These are phyloP conservation scores for Erythrobasidium yunnanense DNA, from an alignment of 768 basidiomycete genomes.

Conservation along the genomic window DNA sequence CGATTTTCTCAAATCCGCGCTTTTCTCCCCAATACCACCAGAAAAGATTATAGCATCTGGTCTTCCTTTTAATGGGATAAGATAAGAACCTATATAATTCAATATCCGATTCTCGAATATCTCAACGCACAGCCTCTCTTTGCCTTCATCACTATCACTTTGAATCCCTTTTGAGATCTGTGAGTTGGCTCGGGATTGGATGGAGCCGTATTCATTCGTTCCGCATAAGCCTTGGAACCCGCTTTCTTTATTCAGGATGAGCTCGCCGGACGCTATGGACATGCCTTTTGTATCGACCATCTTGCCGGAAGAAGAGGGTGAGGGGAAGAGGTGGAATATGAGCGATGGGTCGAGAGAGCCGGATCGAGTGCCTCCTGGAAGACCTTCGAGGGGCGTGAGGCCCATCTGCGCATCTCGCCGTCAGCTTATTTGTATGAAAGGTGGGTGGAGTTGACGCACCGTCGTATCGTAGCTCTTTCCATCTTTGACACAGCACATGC, in stretches of 20 bases:
- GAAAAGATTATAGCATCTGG: conserved; percentile 33
- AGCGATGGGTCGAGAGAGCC: conserved; percentile 74
- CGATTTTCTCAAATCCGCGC: conserved; percentile 52
- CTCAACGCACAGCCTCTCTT: conserved; percentile 57
- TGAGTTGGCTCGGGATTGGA: conserved; percentile 42
- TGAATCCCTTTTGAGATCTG: not conserved
- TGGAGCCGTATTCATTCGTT: conserved; percentile 56
- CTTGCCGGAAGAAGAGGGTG: conserved; percentile 43
- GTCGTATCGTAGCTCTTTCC: conserved; percentile 67
- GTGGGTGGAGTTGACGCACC: not conserved
- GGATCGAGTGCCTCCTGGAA: conserved; percentile 77
- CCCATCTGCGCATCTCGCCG: conserved; percentile 52
- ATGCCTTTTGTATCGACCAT: conserved; percentile 22
- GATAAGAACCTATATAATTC: conserved; percentile 28
- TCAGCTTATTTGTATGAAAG: not conserved
- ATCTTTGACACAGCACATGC: conserved; percentile 59
- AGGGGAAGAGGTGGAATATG: conserved; percentile 67
- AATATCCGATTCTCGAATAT: conserved; percentile 66
- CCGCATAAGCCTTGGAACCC: conserved; percentile 35
- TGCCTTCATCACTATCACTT: conserved; percentile 41
- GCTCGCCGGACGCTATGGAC: conserved; percentile 44
- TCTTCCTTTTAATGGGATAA: conserved; percentile 21
- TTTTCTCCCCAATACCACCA: conserved; percentile 72
- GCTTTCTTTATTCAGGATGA: conserved; percentile 40
- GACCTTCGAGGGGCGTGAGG: conserved; percentile 68